Evolutionary conservation across 768 basidiomycete species (phyloP), one percentile per base, ranked within the genome.

Genomic region (Leccinum obscurum): DNA sequence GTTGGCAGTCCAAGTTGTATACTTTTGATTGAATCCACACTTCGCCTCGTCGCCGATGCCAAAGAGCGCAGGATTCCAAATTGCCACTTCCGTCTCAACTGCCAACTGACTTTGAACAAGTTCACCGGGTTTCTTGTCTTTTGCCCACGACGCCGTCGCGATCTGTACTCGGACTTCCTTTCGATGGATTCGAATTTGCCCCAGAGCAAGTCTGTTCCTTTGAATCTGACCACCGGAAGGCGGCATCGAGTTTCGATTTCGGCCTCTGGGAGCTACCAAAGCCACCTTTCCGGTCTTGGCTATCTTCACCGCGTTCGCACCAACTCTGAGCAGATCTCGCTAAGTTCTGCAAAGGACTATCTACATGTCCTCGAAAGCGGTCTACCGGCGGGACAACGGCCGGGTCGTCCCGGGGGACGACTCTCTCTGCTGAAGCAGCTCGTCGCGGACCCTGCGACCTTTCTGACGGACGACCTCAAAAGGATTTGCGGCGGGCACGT

Each of bases 221-320:
- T 61, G 8, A 66, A 64, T 22, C 53, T 71, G 28, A 48, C 51
- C 28, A 58, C 56, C 11, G 50, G 62, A 50, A 65, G 64, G 50
- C 59, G 63, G 20, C 59, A 66, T 55, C 63, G 53, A 41, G 62
- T 67, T 7, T 70, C 69, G 20, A 66, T 72, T n/a, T 70, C 72
- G 13, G 72, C 69, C 26, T 78, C 75, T 30, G 77, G 77, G 51
- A 81, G 78, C 60, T 75, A 81, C 59, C 80, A 81, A 57, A 79
- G 77, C 54, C 77, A 81, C 65, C 72, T 81, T 35, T 34, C 34
- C 34, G 34, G 34, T 13, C 34, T 34, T 34, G 78, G 77, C 22
- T 76, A 80, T 15, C 71, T 77, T 35, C 78, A 81, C 57, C 81
- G 81, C 64, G 69, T 64, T 35, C 69, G 62, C 52, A 70, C 64